Percentiles rank a stretch among this genome's conserved stretches.
Evolutionary conservation across 108 stramenopile genomes (phyloP).

Genomic region (Cyclotella choctawhatcheeana): DNA sequence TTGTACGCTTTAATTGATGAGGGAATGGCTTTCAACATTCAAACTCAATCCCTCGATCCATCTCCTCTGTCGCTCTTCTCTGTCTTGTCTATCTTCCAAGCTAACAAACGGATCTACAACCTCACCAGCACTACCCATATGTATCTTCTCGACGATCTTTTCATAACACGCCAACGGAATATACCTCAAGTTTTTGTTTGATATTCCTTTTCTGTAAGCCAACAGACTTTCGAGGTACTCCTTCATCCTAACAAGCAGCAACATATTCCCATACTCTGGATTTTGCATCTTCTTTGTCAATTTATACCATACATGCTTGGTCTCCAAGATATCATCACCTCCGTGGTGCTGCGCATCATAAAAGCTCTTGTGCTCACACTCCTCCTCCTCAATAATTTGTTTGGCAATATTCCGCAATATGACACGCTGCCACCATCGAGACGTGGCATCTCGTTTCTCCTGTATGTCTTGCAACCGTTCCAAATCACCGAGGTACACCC

Average conservation of each 20-base stretch:
- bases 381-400: slow-evolving; percentile 51
- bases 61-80: slow-evolving; percentile 66
- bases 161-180: slow-evolving; percentile 66
- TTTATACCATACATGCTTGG: slow-evolving; percentile 78
- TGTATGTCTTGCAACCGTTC: slow-evolving; percentile 87
- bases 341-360: slow-evolving; percentile 17
- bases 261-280: slow-evolving; percentile 81
- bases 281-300: slow-evolving; percentile 69
- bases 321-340: slow-evolving; percentile 68
- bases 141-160: slow-evolving; percentile 75
- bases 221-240: slow-evolving; percentile 69
- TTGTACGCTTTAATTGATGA: slow-evolving; percentile 10
- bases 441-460: slow-evolving; percentile 78
- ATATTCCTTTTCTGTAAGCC: slow-evolving; percentile 55
- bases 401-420: slow-evolving; percentile 82
- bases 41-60: slow-evolving; percentile 62
- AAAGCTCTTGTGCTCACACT: slow-evolving; percentile 30
- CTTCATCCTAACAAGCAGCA: slow-evolving; percentile 73
- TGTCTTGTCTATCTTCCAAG: slow-evolving; percentile 58
- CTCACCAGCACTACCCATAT: slow-evolving; percentile 75
- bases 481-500: slow-evolving; percentile 85
- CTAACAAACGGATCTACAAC: slow-evolving; percentile 84
- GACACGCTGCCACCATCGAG: slow-evolving; percentile 85
- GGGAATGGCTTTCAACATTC: slow-evolving; percentile 42
- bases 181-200: slow-evolving; percentile 34